Base-by-base conservation (phyloP, 352 stramenopile genomes). In the Pythium diclinum region DNA sequence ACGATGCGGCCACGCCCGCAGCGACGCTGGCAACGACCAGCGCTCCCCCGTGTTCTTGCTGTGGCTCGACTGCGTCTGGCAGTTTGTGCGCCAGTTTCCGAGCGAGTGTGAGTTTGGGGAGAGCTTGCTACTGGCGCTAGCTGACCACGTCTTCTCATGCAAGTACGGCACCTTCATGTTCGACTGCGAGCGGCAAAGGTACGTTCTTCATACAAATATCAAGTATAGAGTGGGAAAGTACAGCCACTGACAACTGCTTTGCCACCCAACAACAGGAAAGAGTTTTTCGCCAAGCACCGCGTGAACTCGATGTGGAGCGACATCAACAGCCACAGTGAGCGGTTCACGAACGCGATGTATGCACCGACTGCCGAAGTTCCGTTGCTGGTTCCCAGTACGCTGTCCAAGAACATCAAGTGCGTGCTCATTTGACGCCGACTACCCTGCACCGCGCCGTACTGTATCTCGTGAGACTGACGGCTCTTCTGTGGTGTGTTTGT, bases 111-210 rank as follows among this genome's bases (percentile, higher is more conserved):
- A 99, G 76, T 99, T 99, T 79, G 99, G 97, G 69, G 83, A 96
- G 59, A 79, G 69, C 4, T 57, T 97, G 6, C 72, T 99, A 34
- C 69, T 99, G n/a, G 72, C 92, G 9, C 76, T 99, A 2, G 95
- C 93, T 0, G 96, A 99, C 59, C 92, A 99, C 65, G 80, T 99
- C 14, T 98, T 98, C 69, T 98, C 90, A 17, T 98, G 96, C 75
- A 97, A 97, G 42, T 99, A 98, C 68, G 96, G 96, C 36, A 99
- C 92, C 17, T 97, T 99, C 69, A 90, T 99, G 77, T 99, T 97
- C 66, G 94, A 99, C 79, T 98, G 85, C 53, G 96, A 98, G 67
- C 88, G 87, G 51, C 87, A 97, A 68, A 73, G 87, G 76, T 88
- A 52, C 52, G 77, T 61, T 14, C 4, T 51, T 19, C 8, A 28